Percentiles rank a stretch among this genome's conserved stretches.
Evolutionary conservation across 257 asterid genomes (phyloP).

Genomic region (Nemophila menziesii): DNA sequence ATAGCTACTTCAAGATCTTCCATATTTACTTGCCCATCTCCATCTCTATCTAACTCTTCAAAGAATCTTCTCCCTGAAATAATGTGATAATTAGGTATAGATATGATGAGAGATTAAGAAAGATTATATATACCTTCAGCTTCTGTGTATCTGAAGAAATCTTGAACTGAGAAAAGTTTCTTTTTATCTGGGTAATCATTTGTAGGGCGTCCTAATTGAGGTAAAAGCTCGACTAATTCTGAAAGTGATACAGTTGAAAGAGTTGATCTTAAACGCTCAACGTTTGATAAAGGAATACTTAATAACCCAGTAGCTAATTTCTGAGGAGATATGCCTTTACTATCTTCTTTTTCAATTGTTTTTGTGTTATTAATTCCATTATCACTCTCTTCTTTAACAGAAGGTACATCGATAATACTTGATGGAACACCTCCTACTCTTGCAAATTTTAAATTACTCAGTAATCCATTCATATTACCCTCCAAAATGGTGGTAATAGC

Average conservation of each 20-base stretch:
- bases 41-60: constrained; percentile 93
- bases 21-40: constrained; percentile 92
- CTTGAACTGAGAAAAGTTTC: constrained; percentile 89
- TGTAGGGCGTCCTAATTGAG: constrained; percentile 71
- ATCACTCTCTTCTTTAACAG: constrained; percentile 45
- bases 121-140: constrained; percentile 63
- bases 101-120: neutral
- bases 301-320: constrained; percentile 65
- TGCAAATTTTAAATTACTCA: constrained; percentile 77
- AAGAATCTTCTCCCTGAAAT: constrained; percentile 86
- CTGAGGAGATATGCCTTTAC: constrained; percentile 44
- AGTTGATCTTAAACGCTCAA: constrained; percentile 79
- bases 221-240: constrained; percentile 81
- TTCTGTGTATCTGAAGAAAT: constrained; percentile 94
- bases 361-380: constrained; percentile 36
- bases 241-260: constrained; percentile 77
- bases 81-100: constrained; percentile 3
- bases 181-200: constrained; percentile 96
- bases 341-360: constrained; percentile 49
- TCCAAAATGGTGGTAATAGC: constrained; percentile 49
- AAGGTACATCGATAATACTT: constrained; percentile 52
- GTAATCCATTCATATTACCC: constrained; percentile 71
- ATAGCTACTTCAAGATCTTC: constrained; percentile 96
- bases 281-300: constrained; percentile 86
- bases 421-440: constrained; percentile 91